Evolutionary conservation across 1,284 basidiomycete species (phyloP).

Genomic region (Cryptococcus amylolentus): DNA sequence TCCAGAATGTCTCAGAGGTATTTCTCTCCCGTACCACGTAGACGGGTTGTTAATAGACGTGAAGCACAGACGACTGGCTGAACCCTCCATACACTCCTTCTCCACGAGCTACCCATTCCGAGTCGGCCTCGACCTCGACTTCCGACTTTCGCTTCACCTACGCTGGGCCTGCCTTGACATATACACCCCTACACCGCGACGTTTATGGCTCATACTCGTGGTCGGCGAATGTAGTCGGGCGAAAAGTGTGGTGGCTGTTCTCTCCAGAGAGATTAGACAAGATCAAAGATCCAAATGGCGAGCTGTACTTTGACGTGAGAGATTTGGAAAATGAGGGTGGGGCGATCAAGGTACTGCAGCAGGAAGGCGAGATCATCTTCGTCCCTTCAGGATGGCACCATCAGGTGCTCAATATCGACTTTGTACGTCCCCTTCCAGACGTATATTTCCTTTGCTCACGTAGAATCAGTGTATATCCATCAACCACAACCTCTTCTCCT

Average conservation of each 20-base stretch:
- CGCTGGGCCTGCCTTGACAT: conserved; percentile 50
- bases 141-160: conserved; percentile 50
- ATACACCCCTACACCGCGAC: conserved; percentile 54
- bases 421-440: conserved; percentile 20
- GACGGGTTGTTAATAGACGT: neutral
- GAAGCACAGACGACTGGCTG: conserved; percentile 55
- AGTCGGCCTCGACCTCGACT: conserved; percentile 9
- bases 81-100: conserved; percentile 40
- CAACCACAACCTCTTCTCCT: conserved; percentile 57
- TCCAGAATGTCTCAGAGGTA: conserved; percentile 50
- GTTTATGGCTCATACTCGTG: conserved; percentile 59
- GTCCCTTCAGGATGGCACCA: conserved; percentile 53
- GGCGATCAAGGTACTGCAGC: conserved; percentile 37
- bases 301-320: conserved; percentile 45
- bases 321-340: conserved; percentile 34
- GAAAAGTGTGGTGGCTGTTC: conserved; percentile 57
- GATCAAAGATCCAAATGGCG: conserved; percentile 16
- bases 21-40: conserved; percentile 1
- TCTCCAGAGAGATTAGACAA: conserved; percentile 48
- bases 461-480: conserved; percentile 49
- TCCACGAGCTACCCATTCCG: conserved; percentile 1
- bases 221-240: conserved; percentile 57
- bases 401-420: conserved; percentile 47
- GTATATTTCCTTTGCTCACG: neutral
- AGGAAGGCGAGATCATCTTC: conserved; percentile 52